Evolutionary conservation across 495 filamentous ascomycete genomes (phyloP).

Genomic region (Aspergillus cristatus): DNA sequence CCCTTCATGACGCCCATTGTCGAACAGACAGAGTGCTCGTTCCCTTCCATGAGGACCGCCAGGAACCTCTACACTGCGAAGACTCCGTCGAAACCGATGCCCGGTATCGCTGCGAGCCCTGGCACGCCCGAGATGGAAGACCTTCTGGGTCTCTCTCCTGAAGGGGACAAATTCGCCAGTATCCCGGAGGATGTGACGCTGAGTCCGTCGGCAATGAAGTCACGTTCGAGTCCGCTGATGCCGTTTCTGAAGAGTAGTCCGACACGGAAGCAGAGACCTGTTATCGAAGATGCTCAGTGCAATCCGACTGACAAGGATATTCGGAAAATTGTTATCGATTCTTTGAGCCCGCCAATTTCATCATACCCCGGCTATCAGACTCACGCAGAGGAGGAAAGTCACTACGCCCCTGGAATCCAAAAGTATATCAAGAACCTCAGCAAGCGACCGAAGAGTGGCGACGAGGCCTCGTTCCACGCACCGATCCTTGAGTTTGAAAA

Average conservation of each 20-base stretch:
- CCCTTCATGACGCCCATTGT: constrained; percentile 99
- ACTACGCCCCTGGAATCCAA: constrained; percentile 62
- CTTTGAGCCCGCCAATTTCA: constrained; percentile 58
- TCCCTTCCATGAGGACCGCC: constrained; percentile 52
- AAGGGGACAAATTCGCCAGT: constrained; percentile 20
- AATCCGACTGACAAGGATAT: constrained; percentile 76
- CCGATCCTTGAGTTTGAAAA: constrained; percentile 61
- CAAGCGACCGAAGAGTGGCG: constrained; percentile 50
- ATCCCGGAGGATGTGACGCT: constrained; percentile 29
- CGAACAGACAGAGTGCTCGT: constrained; percentile 82
- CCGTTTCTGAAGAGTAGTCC: constrained; percentile 15
- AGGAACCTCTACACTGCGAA: constrained; percentile 54
- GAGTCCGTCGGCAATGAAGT: constrained; percentile 42
- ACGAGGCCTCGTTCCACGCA: constrained; percentile 43
- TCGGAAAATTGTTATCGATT: constrained; percentile 62
- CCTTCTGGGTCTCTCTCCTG: constrained; percentile 27
- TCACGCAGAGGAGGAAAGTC: constrained; percentile 46
- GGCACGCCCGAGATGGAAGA: constrained; percentile 26
- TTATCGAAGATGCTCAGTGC: constrained; percentile 75
- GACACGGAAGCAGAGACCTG: constrained; percentile 35
- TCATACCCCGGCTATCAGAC: constrained; percentile 72
- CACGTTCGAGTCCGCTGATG: constrained; percentile 11
- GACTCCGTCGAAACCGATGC: constrained; percentile 56
- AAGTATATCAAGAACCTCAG: constrained; percentile 62
- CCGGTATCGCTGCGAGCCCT: constrained; percentile 13